phyloP scores from a whole-genome alignment of 106 monocot species.

The Acorus calamus region DNA sequence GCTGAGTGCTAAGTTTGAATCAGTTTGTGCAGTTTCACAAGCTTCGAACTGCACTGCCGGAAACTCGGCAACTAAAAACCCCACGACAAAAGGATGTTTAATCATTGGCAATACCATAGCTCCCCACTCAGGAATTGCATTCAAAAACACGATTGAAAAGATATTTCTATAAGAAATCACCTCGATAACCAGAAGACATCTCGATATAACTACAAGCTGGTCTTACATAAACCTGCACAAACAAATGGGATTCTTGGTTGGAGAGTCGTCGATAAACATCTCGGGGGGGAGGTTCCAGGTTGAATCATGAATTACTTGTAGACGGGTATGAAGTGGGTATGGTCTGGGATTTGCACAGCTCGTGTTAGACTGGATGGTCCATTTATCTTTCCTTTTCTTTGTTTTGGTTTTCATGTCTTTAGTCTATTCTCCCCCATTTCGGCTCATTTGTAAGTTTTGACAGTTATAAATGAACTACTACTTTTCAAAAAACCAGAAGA shows the following conservation, averaged over 20 bases:
- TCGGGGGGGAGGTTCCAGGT: no score
- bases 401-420: no score
- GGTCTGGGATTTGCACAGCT: no score
- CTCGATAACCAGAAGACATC: slow-evolving; percentile 8
- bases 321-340: no score
- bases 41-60: slow-evolving; percentile 26
- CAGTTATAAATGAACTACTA: neutral
- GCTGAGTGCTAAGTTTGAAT: slow-evolving; percentile 8
- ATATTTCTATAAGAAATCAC: neutral
- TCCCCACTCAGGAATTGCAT: slow-evolving; percentile 42
- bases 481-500: neutral
- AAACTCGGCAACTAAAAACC: slow-evolving; percentile 88
- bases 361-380: no score
- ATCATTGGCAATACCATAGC: slow-evolving; percentile 82
- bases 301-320: no score
- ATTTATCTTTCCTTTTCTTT: no score
- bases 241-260: no score
- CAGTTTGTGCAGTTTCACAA: slow-evolving; percentile 7
- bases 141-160: no score
- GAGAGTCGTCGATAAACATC: no score
- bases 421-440: no score
- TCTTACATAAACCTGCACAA: slow-evolving; percentile 78
- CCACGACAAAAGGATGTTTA: slow-evolving; percentile 93
- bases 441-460: no score
- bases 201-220: slow-evolving; percentile 93